A percentile compares a stretch with the other conserved stretches of the same genome.
phyloP scores from a whole-genome alignment of 2,329 filamentous ascomycete species.

The Coccinonectria pachysandricola region DNA sequence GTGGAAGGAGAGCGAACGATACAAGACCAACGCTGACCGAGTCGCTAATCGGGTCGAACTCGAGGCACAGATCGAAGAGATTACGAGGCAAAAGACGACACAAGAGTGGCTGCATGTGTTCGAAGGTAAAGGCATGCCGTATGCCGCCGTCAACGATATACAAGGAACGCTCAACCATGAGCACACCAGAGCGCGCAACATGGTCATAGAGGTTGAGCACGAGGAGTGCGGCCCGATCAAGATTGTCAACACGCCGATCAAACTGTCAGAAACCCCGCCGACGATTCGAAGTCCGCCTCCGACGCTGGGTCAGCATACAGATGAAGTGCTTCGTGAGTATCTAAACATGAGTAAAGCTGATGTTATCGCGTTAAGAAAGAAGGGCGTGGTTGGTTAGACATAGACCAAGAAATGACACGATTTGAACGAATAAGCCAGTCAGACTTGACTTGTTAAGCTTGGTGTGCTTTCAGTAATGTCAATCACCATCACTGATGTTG shows the following conservation, averaged over 20 bases:
- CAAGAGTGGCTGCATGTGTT: conserved; percentile 78
- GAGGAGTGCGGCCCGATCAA: conserved; percentile 74
- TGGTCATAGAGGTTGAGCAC: conserved; percentile 86
- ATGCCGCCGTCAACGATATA: conserved; percentile 86
- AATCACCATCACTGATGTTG: too few relatives aligned
- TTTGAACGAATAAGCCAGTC: too few relatives aligned
- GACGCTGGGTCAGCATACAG: conserved; percentile 76
- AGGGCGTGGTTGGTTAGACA: conserved; percentile 52
- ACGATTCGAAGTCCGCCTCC: conserved; percentile 70
- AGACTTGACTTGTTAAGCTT: too few relatives aligned
- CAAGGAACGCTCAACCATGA: conserved; percentile 73
- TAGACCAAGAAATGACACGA: conserved; percentile 1
- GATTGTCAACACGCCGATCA: conserved; percentile 88
- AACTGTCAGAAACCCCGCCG: conserved; percentile 77
- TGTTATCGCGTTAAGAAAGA: conserved; percentile 51
- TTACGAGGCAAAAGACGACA: conserved; percentile 70
- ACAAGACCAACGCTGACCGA: conserved; percentile 49
- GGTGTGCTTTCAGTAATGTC: too few relatives aligned
- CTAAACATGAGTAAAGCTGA: conserved; percentile 49
- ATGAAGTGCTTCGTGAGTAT: conserved; percentile 59
- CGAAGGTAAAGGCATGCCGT: conserved; percentile 88
- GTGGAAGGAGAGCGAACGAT: conserved; percentile 51
- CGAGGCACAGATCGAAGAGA: conserved; percentile 66
- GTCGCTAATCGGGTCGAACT: conserved; percentile 66
- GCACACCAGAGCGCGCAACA: conserved; percentile 74